Conservation (phyloP, 768 basidiomycete genomes). For the Tricholomella constricta region DNA sequence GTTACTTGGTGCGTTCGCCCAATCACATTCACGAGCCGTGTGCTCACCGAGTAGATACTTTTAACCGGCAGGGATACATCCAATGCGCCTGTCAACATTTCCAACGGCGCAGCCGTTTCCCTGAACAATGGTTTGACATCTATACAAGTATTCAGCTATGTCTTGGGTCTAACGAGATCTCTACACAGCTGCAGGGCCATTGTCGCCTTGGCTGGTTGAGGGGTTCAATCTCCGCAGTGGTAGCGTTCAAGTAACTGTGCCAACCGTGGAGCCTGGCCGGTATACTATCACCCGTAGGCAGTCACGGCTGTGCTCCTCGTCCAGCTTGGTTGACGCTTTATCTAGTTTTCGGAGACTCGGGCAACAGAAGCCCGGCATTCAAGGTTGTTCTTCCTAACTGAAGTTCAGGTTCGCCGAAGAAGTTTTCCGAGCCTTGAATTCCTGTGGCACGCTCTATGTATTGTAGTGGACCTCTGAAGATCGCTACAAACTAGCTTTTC, state of each 20-base stretch:
- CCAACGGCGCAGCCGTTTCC: constrained; percentile 35
- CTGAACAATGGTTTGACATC: constrained; percentile 30
- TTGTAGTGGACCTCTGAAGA: too few species aligned
- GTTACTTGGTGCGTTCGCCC: constrained; percentile 30
- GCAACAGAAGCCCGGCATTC: constrained; percentile 44
- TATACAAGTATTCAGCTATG: neutral
- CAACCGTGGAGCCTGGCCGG: constrained; percentile 28
- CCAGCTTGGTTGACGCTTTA: neutral
- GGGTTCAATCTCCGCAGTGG: constrained; percentile 40
- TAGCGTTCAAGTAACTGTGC: constrained; percentile 36
- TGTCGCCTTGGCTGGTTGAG: constrained; percentile 25
- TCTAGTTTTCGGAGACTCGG: constrained; percentile 52
- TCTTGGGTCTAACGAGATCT: neutral
- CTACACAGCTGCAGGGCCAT: neutral
- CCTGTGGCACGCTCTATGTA: too few species aligned
- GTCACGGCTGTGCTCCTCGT: neutral
- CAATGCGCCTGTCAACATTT: constrained; percentile 39
- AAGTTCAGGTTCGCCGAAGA: too few species aligned
- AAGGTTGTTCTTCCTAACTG: constrained; percentile 23
- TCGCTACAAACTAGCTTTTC: too few species aligned
- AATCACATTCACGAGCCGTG: neutral
- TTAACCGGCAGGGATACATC: constrained; percentile 37
- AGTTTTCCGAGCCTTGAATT: too few species aligned
- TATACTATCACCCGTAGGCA: constrained; percentile 47
- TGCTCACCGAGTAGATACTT: neutral